Evolutionary conservation across 2,329 filamentous ascomycete species (phyloP).

Genomic region (Apiospora phragmitis): DNA sequence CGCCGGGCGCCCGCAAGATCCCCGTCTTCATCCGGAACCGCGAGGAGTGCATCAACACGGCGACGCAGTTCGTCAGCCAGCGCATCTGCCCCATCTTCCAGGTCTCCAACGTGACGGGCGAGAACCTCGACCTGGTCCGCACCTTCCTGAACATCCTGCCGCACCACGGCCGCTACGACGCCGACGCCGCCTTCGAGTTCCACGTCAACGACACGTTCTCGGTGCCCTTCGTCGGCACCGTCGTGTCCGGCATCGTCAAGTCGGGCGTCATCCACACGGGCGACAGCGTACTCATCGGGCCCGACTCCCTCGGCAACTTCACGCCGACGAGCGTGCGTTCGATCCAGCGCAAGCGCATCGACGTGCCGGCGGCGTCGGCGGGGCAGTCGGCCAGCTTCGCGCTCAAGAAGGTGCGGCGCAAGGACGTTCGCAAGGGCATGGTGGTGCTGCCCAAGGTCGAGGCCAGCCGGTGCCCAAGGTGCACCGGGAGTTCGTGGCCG

Average conservation of each 20-base stretch:
- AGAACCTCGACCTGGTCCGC: constrained; percentile 85
- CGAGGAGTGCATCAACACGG: constrained; percentile 92
- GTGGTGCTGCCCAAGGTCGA: constrained; percentile 87
- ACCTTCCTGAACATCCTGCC: constrained; percentile 94
- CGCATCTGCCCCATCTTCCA: constrained; percentile 97
- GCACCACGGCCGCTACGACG: constrained; percentile 90
- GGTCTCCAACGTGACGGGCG: constrained; percentile 94
- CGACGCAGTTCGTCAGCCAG: constrained; percentile 92
- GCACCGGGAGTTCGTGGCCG: constrained; percentile 74
- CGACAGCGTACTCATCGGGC: constrained; percentile 86
- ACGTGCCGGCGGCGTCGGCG: constrained; percentile 82
- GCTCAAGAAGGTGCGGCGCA: constrained; percentile 80
- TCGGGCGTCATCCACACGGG: constrained; percentile 84
- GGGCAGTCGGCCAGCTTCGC: constrained; percentile 94
- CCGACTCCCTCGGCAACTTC: constrained; percentile 89
- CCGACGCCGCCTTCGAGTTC: constrained; percentile 87
- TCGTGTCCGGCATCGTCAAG: constrained; percentile 92
- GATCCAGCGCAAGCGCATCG: constrained; percentile 91
- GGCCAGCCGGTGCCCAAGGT: constrained; percentile 69
- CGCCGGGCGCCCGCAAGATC: constrained; percentile 89
- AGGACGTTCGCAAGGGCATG: constrained; percentile 97
- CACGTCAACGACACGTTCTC: constrained; percentile 98
- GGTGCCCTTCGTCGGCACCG: constrained; percentile 93
- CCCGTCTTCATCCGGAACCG: constrained; percentile 92
- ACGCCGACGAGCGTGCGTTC: constrained; percentile 82